Evolutionary conservation across 495 filamentous ascomycete species (phyloP).

Genomic region (Saxophila tyrrhenica): DNA sequence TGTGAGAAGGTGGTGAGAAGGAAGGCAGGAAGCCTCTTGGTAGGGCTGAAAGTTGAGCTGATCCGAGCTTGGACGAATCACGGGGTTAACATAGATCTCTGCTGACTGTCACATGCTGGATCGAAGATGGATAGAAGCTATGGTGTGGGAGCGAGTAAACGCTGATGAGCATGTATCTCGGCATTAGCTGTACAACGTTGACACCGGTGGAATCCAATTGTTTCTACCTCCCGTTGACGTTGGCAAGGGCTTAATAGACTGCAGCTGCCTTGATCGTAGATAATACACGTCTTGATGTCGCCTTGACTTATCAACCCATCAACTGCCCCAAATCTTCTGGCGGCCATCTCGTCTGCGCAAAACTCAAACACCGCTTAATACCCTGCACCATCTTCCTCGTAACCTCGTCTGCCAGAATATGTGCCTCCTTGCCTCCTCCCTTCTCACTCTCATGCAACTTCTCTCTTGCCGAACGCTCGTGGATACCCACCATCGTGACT

Average conservation of each 20-base stretch:
- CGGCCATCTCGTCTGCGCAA: conserved; percentile 93
- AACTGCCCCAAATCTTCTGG: conserved; percentile 85
- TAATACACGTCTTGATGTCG: no score
- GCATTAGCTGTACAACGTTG: no score
- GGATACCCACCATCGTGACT: conserved; percentile 99
- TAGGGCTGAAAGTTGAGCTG: not conserved
- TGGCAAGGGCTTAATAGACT: no score
- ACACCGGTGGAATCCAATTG: no score
- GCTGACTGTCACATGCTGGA: no score
- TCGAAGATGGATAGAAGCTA: no score
- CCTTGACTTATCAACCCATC: no score
- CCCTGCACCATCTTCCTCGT: conserved; percentile 95
- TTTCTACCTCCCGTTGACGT: no score
- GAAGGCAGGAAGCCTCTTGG: not conserved
- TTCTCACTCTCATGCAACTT: conserved; percentile 62
- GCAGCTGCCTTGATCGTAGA: no score
- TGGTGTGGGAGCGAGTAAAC: no score
- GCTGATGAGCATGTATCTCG: no score
- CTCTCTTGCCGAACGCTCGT: conserved; percentile 88
- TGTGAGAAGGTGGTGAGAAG: not conserved
- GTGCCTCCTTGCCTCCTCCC: conserved; percentile 59
- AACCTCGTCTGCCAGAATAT: conserved; percentile 93
- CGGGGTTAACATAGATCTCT: not conserved
- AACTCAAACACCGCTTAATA: conserved; percentile 93
- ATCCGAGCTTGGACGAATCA: not conserved